Evolutionary conservation across 179 eudicot genomes (phyloP), one percentile per base, ranked within the genome.

Genomic region (Silene noctiflora): DNA sequence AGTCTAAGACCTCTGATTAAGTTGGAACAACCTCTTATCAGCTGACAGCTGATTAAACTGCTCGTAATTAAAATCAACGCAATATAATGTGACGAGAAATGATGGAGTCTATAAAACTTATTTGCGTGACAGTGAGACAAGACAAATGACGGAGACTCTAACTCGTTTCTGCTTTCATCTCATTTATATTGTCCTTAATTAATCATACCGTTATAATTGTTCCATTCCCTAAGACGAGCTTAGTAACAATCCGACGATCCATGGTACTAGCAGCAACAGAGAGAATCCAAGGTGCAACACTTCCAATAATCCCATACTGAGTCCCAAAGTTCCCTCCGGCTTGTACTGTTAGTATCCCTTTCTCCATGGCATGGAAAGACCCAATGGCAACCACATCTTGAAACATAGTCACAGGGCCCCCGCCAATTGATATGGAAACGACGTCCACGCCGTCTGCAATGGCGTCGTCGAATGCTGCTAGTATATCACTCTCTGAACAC

Each of bases 311-410:
- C 76, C 74, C 80, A 22, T 80, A 68, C 19, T 66, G 65, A 17
- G 89, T 86, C 14, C 92, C 92, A 4, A 70, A 31, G 75, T 89
- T 89, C 35, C 93, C 93, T n/a, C 85, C 89, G 3, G 89, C 73
- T 65, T 76, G 77, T 14, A 86, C 86, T 3, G 85, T 85, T 6
- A 81, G 16, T 48, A 89, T 85, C 59, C 91, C 93, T 29, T 70
- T 80, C 4, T 65, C 78, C 31, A 77, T 77, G 10, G 93, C 91
- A 74, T 84, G 91, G 25, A 84, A 87, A 2, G 88, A 78, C 12
- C 88, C 88, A 51, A 86, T 76, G n/a, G 85, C 78, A 29, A 87
- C 19, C 21, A 81, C 39, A 59, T 84, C 83, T 2, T 72, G 75
- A 3, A 73, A 67, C 14, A 29, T 79, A 86, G 60, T 69, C 51